phyloP scores from a whole-genome alignment of 371 early-diverging fungal species.

The Cokeromyces recurvatus region DNA sequence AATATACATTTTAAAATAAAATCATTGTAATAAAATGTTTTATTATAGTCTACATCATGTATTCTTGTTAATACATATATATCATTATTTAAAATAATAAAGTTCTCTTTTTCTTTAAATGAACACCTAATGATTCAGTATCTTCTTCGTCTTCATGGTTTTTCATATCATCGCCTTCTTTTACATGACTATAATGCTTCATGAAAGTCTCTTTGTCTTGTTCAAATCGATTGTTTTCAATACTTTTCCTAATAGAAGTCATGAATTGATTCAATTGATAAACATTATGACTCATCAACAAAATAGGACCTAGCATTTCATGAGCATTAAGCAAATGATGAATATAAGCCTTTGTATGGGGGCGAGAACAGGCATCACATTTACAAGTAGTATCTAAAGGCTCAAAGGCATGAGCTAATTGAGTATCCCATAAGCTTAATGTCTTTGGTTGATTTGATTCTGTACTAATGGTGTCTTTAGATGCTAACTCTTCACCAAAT shows the following conservation, averaged over 20 bases:
- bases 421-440: conserved; percentile 52
- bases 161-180: conserved; percentile 25
- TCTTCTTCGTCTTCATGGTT: conserved; percentile 39
- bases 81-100: conserved; percentile 16
- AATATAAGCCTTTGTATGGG: conserved; percentile 71
- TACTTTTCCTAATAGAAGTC: conserved; percentile 51
- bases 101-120: conserved; percentile 41
- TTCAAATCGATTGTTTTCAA: conserved; percentile 51
- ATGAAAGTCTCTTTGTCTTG: conserved; percentile 41
- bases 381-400: conserved; percentile 58
- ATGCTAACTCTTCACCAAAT: conserved; percentile 21
- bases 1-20: not conserved
- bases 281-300: conserved; percentile 75
- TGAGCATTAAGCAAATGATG: conserved; percentile 72
- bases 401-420: conserved; percentile 49
- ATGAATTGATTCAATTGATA: conserved; percentile 64
- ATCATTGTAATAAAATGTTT: no score
- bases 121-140: conserved; percentile 33
- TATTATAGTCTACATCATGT: no score
- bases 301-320: conserved; percentile 76
- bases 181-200: conserved; percentile 31
- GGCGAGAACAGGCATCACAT: conserved; percentile 63
- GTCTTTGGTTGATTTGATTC: conserved; percentile 25
- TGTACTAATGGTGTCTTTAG: not conserved
- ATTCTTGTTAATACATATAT: conserved; percentile 11